phyloP scores from a whole-genome alignment of 2,329 filamentous ascomycete genomes.

The Pseudogymnoascus sp. region DNA sequence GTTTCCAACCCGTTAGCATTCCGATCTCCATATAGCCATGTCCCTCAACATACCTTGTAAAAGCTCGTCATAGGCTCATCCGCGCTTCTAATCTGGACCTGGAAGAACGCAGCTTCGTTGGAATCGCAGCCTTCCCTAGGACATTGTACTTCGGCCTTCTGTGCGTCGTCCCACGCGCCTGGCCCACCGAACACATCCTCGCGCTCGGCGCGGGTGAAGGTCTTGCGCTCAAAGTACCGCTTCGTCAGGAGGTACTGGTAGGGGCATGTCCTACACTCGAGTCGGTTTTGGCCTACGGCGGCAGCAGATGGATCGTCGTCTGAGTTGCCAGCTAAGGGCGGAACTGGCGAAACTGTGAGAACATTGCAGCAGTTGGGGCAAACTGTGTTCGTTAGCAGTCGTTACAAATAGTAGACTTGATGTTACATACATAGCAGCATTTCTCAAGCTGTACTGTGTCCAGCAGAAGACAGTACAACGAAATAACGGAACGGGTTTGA shows the following conservation, averaged over 20 bases:
- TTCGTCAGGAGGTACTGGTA: constrained; percentile 80
- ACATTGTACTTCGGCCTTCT: constrained; percentile 78
- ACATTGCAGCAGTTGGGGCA: constrained; percentile 80
- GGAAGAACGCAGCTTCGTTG: constrained; percentile 83
- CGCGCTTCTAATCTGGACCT: constrained; percentile 94
- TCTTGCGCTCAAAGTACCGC: constrained; percentile 69
- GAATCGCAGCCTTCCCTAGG: constrained; percentile 73
- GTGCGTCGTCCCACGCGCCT: constrained; percentile 83
- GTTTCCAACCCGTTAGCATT: constrained; percentile 20
- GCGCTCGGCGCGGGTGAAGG: constrained; percentile 75
- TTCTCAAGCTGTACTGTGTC: background rate
- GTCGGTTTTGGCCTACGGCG: constrained; percentile 56
- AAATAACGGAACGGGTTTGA: background rate
- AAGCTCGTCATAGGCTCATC: constrained; percentile 99
- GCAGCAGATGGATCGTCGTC: constrained; percentile 20
- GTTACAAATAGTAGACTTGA: constrained; percentile 7
- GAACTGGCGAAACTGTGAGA: constrained; percentile 56
- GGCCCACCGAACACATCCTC: constrained; percentile 87
- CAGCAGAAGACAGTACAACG: background rate
- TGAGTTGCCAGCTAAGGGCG: constrained; percentile 30
- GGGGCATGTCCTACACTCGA: constrained; percentile 92
- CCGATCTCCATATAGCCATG: background rate
- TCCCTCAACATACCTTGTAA: constrained; percentile 58
- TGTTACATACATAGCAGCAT: constrained; percentile 59
- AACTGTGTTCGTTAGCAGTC: constrained; percentile 42